Evolutionary conservation across 1,284 basidiomycete species (phyloP).

Genomic region (Veloboletus limbatus): DNA sequence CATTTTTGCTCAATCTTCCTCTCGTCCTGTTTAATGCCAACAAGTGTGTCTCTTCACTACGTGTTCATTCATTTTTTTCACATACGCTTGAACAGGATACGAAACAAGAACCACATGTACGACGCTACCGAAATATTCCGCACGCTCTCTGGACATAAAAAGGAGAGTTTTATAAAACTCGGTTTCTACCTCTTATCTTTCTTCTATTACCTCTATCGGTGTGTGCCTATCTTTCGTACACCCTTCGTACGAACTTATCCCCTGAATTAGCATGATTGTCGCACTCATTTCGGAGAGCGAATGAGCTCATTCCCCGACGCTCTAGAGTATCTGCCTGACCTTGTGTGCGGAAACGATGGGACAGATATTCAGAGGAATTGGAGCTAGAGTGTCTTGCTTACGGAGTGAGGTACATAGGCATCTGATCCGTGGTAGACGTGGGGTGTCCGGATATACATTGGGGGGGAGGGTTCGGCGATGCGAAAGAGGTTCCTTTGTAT

Average conservation of each 20-base stretch:
- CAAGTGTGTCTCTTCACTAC: slow-evolving; percentile 62
- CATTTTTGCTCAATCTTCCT: slow-evolving; percentile 90
- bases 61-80: background rate
- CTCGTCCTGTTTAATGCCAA: slow-evolving; percentile 91
- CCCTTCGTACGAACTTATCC: slow-evolving; percentile 2
- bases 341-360: background rate
- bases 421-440: slow-evolving; percentile 16
- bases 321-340: no score
- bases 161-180: slow-evolving; percentile 95
- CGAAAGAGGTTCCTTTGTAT: slow-evolving; percentile 11
- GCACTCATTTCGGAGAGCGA: slow-evolving; percentile 82
- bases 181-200: slow-evolving; percentile 93
- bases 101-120: slow-evolving; percentile 95
- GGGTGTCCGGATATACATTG: slow-evolving; percentile 13
- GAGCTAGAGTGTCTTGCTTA: slow-evolving; percentile 7
- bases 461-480: slow-evolving; percentile 6
- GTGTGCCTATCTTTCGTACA: slow-evolving; percentile 32
- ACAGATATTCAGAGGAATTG: slow-evolving; percentile 1
- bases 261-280: slow-evolving; percentile 72
- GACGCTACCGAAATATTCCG: slow-evolving; percentile 99
- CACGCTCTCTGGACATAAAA: slow-evolving; percentile 92
- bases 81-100: slow-evolving; percentile 58
- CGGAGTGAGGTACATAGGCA: slow-evolving; percentile 13
- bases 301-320: slow-evolving; percentile 32
- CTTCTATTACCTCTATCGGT: slow-evolving; percentile 97